Base-by-base conservation (phyloP, 1,284 basidiomycete genomes). In the Chalciporus sp. region DNA sequence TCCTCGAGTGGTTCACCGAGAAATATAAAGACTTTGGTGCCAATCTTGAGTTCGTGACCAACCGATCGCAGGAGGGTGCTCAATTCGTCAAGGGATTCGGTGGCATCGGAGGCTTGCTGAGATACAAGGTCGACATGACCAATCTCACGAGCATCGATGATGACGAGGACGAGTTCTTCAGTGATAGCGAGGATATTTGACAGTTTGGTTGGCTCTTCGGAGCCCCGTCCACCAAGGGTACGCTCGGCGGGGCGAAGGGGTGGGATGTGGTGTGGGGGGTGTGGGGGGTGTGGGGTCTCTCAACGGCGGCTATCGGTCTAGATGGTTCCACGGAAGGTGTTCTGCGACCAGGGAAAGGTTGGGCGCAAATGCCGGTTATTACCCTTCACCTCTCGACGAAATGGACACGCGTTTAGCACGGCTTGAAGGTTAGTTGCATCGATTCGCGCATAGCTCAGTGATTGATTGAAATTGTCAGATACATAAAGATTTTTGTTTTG, bases 71-170 rank as follows among this genome's bases (percentile, higher is more conserved):
- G 71, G 96, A 99, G 72, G 96, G 96, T 31, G 92, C 92, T 42
- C 97, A 99, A 74, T 99, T 98, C 78, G 95, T 97, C 67, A 96
- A 96, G 73, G 97, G 96, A 48, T 99, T 99, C 67, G 96, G 96
- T 76, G 96, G 96, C 33, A 97, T 99, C 61, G 96, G 96, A 44
- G 96, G 96, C 31, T 79, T 98, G 56, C 78, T 98, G 58, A 85
- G 95, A 55, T 98, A 97, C 85, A 96, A 97, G 78, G 94, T 97
- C 61, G 94, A 95, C 74, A 93, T 98, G 74, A 83, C 82, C 60
- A 90, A 90, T 71, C 78, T 95, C 45, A 77, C 74, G 84, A 92
- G 77, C 55, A 80, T 89, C 56, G 90, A 92, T 73, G 90, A 92
- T 72, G 67, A 68, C 0, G 64, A 70, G 27, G 64, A 70, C 47